Evolutionary conservation across 2,329 filamentous ascomycete species (phyloP), one percentile per base, ranked within the genome.

Genomic region (Diaporthe citriasiana): DNA sequence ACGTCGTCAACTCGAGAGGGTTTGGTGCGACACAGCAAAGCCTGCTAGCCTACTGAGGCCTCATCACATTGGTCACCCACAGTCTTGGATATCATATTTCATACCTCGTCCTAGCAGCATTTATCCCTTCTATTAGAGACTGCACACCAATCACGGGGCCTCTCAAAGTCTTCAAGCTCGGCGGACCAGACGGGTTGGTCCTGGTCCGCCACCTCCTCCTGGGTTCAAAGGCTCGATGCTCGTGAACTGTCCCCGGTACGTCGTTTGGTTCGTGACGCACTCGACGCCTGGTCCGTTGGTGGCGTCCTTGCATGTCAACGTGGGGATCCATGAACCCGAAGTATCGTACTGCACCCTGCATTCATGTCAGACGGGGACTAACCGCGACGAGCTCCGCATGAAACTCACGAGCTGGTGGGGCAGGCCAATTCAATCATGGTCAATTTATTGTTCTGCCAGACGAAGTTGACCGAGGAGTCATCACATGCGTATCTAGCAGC

Each of bases 401-500:
- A 50, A 25, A 71, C 70, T 63, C 40, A 71, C 70, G 56, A 30
- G 70, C 57, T 65, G 5, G 45, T 42, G 50, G 70, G 81, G 77
- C 87, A 89, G 19, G 84, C 81, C 38, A 81, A 81, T 81, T 89
- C 85, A 56, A 87, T 80, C 78, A 88, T 75, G n/a, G 82, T 84
- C 56, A 88, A 75, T 51, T 80, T 79, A 42, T 73, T 74, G 42
- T 79, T 77, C 57, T 81, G 71, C 81, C 81, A 88, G 76, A 87
- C 84, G 75, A 89, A 89, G 74, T 85, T 80, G 75, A 86, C 80
- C 12, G 79, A 70, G 0, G 68, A 13, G 77, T 86, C 78, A 56
- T 86, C 83, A 77, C 87, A 89, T 27, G 83, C 78, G 71, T 82
- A 89, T 50, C 86, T 81, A 13, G 82, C 77, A 1, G 81, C 79